Evolutionary conservation across 352 stramenopile species (phyloP).

Genomic region (Elongisporangium prolatum): DNA sequence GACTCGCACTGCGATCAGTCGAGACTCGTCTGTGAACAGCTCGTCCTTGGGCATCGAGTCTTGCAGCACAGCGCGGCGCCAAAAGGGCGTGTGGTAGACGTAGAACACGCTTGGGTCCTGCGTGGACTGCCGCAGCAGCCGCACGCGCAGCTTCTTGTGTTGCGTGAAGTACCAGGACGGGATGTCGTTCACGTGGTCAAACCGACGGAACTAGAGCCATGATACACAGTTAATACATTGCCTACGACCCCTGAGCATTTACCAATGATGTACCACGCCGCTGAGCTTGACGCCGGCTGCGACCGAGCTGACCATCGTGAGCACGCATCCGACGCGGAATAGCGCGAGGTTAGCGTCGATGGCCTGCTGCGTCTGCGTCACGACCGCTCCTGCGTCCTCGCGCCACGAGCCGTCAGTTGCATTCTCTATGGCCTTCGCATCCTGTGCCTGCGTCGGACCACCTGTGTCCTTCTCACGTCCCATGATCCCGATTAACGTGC

Average conservation of each 20-base stretch:
- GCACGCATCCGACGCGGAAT: slow-evolving; percentile 48
- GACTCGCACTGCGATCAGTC: slow-evolving; percentile 50
- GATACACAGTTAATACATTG: neutral
- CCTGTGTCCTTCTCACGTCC: neutral
- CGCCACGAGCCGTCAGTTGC: neutral
- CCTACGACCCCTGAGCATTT: neutral
- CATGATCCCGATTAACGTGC: neutral
- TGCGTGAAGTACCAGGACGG: slow-evolving; percentile 56
- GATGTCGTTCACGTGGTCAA: slow-evolving; percentile 56
- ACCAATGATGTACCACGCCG: slow-evolving; percentile 31
- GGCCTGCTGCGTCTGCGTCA: slow-evolving; percentile 33
- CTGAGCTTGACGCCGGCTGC: slow-evolving; percentile 45
- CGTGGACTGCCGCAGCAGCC: slow-evolving; percentile 61
- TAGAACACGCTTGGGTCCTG: slow-evolving; percentile 72
- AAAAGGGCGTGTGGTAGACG: slow-evolving; percentile 77
- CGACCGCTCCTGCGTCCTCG: slow-evolving; percentile 1
- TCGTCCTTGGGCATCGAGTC: slow-evolving; percentile 42
- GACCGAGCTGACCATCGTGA: slow-evolving; percentile 38
- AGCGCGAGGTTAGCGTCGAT: slow-evolving; percentile 69
- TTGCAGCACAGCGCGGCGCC: slow-evolving; percentile 48
- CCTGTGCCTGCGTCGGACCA: neutral
- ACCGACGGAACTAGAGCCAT: slow-evolving; percentile 28
- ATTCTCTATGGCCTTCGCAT: neutral
- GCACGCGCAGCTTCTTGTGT: slow-evolving; percentile 68
- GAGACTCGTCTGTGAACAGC: slow-evolving; percentile 8